A percentile compares a stretch with the other conserved stretches of the same genome.
Evolutionary conservation across 495 filamentous ascomycete genomes (phyloP).

Genomic region (Pseudotulostoma volvatum): DNA sequence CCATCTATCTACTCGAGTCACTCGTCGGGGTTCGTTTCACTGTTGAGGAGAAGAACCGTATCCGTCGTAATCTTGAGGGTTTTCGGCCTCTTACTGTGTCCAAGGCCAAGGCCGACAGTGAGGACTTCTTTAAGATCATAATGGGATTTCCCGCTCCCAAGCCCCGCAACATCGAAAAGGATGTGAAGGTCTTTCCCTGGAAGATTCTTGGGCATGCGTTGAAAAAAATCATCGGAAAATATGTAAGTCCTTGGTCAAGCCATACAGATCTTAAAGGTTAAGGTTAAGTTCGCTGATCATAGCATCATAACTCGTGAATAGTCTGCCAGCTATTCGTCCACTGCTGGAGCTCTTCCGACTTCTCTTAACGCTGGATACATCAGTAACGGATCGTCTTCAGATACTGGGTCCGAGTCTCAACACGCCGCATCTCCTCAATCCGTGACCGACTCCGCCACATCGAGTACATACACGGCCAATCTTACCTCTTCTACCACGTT

Average conservation of each 20-base stretch:
- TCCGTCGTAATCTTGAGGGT: constrained; percentile 83
- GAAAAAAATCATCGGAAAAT: constrained; percentile 98
- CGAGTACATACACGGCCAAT: constrained; percentile 16
- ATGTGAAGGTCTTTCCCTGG: constrained; percentile 97
- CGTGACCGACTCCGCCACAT: constrained; percentile 21
- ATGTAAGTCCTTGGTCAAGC: constrained; percentile 39
- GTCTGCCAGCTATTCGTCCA: constrained; percentile 38
- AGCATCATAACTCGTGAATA: constrained; percentile 6
- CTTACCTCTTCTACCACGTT: constrained; percentile 2
- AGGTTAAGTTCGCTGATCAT: neutral
- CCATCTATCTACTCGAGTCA: constrained; percentile 80
- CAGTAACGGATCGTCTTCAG: constrained; percentile 24
- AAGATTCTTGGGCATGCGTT: constrained; percentile 63
- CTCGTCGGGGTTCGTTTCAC: constrained; percentile 70
- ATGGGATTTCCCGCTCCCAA: constrained; percentile 95
- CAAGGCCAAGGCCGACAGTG: constrained; percentile 77
- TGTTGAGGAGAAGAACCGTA: constrained; percentile 95
- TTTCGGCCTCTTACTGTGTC: constrained; percentile 82
- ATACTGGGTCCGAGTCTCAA: constrained; percentile 25
- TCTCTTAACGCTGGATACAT: constrained; percentile 23
- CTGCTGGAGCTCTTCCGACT: constrained; percentile 26
- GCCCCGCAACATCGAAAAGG: constrained; percentile 95
- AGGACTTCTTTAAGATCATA: constrained; percentile 96
- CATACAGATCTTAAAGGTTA: neutral
- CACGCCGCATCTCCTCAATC: constrained; percentile 29